Conservation (phyloP, 768 basidiomycete species). For the Leccinellum luteum region DNA sequence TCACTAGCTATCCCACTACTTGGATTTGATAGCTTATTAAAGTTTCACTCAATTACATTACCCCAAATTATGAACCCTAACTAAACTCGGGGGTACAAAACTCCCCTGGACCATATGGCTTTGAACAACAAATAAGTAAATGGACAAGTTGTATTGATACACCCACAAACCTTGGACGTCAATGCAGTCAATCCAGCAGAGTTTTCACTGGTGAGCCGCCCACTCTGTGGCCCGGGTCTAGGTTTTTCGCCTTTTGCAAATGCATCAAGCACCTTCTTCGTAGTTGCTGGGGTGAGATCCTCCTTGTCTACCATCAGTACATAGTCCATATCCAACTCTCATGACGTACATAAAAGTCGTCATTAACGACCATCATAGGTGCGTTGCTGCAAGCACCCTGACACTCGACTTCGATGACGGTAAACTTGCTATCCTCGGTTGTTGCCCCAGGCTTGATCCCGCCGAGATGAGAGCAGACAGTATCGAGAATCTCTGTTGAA, state of each 20-base stretch:
- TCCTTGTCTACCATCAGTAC: slow-evolving; percentile 47
- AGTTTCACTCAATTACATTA: not conserved
- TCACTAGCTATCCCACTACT: not conserved
- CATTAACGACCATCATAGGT: slow-evolving; percentile 93
- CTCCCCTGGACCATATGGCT: slow-evolving; percentile 96
- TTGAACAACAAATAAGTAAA: slow-evolving; percentile 12
- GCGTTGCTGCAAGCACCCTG: slow-evolving; percentile 98
- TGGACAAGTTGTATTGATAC: not conserved
- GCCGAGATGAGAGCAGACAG: slow-evolving; percentile 79
- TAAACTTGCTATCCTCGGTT: slow-evolving; percentile 96
- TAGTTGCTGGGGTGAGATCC: slow-evolving; percentile 76
- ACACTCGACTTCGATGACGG: slow-evolving; percentile 97
- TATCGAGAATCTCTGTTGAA: slow-evolving; percentile 85
- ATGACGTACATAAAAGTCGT: slow-evolving; percentile 88
- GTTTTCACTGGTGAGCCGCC: slow-evolving; percentile 87
- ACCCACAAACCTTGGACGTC: slow-evolving; percentile 57
- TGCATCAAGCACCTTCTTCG: slow-evolving; percentile 75
- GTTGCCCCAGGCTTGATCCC: slow-evolving; percentile 86
- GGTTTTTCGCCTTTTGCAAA: slow-evolving; percentile 83
- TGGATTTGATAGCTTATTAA: not conserved
- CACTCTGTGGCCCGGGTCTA: slow-evolving; percentile 91
- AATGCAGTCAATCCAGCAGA: slow-evolving; percentile 86
- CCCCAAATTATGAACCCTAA: slow-evolving; percentile 36
- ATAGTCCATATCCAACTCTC: not conserved
- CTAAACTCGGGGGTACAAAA: slow-evolving; percentile 83